phyloP scores from a whole-genome alignment of 2,329 filamentous ascomycete species.

The Chalara sp. region DNA sequence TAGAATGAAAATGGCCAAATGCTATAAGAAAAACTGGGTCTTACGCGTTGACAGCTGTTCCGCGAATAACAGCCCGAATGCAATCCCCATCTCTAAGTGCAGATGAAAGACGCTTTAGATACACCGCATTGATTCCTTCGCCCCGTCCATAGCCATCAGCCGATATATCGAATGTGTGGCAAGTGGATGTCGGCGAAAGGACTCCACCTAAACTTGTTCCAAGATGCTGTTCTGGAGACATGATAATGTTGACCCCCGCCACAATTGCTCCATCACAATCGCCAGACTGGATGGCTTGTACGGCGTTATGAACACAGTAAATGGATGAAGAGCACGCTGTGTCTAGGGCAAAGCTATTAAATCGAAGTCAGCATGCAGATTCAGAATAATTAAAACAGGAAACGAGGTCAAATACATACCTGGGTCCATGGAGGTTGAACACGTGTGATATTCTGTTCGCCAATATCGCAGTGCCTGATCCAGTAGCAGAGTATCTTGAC shows the following conservation, averaged over 20 bases:
- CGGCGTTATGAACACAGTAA: background rate
- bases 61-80: conserved; percentile 32
- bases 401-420: too few relatives aligned
- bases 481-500: too few relatives aligned
- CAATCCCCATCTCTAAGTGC: conserved; percentile 54
- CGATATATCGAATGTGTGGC: conserved; percentile 48
- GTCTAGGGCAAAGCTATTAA: background rate
- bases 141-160: conserved; percentile 59
- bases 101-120: conserved; percentile 51
- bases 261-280: background rate
- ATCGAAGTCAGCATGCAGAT: too few relatives aligned
- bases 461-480: too few relatives aligned
- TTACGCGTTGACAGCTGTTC: background rate
- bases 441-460: too few relatives aligned
- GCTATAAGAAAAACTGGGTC: background rate
- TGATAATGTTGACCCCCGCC: conserved; percentile 22
- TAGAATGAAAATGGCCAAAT: background rate
- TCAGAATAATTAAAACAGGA: background rate
- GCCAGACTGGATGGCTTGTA: background rate
- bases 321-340: background rate
- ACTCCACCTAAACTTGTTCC: conserved; percentile 30
- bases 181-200: conserved; percentile 17
- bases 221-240: conserved; percentile 25
- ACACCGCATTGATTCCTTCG: conserved; percentile 51
- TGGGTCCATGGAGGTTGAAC: too few relatives aligned